Evolutionary conservation across 208 protist species (phyloP), one percentile per base, ranked within the genome.

Genomic region (Trypanosoma lewisi): DNA sequence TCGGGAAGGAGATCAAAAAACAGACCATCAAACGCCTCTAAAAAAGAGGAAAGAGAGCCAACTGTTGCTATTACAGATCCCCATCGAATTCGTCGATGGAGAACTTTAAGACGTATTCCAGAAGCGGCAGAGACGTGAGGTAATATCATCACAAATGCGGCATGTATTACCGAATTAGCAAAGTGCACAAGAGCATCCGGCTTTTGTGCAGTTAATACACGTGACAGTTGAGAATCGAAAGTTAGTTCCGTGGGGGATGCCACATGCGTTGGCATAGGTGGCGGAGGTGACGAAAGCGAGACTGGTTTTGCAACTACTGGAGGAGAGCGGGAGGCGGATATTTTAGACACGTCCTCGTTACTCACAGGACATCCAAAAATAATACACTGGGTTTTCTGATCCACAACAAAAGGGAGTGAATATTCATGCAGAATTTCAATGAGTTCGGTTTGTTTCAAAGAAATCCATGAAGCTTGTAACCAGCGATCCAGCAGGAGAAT

Each of bases 11-110:
- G n/a, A 51, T 68, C 65, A 52, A 79, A 79, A 62, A 79, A 79
- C n/a, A 79, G 41, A 25, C 70, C 73, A 44, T 79, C 57, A 67
- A 71, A 79, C 0, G 67, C 59, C 19, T 67, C 34, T 25, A 79
- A 12, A 62, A 79, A 75, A 1, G 60, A 69, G 11, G 41, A 28
- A 7, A 75, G 21, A 23, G 67, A 34, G 8, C 73, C 73, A 58
- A 79, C 67, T 21, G 54, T 70, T 5, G 47, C 28, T 16, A 31
- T 50, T 19, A 71, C 31, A 54, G 51, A 41, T 21, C 39, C 34
- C 73, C 73, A 79, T 12, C 73, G 67, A 33, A 74, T 21, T 0
- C 73, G 66, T 9, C 60, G 63, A 21, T 53, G 21, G 2, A 79
- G 67, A 0, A 4, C 52, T 14, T 65, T 60, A 5, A 75, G 5